Base-by-base conservation (phyloP, 768 basidiomycete genomes). In the Daedaleopsis nitida region DNA sequence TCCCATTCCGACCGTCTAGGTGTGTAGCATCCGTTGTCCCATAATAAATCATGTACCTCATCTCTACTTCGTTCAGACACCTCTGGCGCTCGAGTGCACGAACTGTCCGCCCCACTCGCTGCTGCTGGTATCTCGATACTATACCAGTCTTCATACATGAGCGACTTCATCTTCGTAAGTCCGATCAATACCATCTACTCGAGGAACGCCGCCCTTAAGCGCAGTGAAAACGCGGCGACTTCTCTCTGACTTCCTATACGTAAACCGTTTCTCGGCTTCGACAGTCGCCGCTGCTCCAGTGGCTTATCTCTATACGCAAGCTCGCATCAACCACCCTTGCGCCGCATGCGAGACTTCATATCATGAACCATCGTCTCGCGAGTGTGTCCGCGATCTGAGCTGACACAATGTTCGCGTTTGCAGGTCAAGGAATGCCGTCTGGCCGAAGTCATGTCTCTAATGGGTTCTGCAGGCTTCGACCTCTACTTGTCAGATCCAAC, bases 71-170 rank as follows among this genome's bases (percentile, higher is more conserved):
- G 27, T 24, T 11, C 65, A 89, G 88, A 87, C 70, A 85, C 81
- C 62, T 85, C 88, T 6, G 89, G 89, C 13, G 85, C 87, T 19
- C 81, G 91, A 49, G 85, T 92, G 0, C 83, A 86, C 62, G 89
- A 92, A 68, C 77, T 93, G 35, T 91, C 91, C 21, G 86, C 87
- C 16, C 88, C 87, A 35, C 76, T 93, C 19, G 89, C 89, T 12
- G 86, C 84, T 13, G 87, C 86, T 39, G 88, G 89, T 3, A 91
- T 93, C 39, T 89, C 88, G 35, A 92, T 93, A 52, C 76, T 92
- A 14, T 93, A 92, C 72, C 88, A 91, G 69, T 90, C 88, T 6
- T 89, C 89, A 2, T 92, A 92, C 72, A 86, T 84, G 82, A 86
- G 88, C 66, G 91, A 92, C 72, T 92, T 88, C 69, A 89, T 92